Percentiles rank a stretch among this genome's conserved stretches.
phyloP scores from a whole-genome alignment of 106 monocot species.

The Agapanthus africanus region DNA sequence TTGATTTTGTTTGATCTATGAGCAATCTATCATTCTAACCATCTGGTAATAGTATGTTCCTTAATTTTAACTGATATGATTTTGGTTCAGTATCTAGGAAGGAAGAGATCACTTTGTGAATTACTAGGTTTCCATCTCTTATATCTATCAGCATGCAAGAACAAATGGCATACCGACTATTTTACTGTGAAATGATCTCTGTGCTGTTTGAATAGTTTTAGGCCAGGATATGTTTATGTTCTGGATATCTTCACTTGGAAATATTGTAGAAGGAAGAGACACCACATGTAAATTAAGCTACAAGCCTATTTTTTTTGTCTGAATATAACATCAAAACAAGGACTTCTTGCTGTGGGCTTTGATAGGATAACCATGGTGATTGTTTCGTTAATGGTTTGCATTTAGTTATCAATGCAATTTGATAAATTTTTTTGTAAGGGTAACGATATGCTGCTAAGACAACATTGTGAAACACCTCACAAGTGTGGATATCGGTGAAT shows the following conservation, averaged over 20 bases:
- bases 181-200: not conserved
- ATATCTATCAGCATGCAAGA: not conserved
- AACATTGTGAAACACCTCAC: not conserved
- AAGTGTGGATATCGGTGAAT: not conserved
- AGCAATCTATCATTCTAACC: not conserved
- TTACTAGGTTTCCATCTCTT: not conserved
- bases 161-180: not conserved
- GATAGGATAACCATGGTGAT: not conserved
- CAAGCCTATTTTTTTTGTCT: not conserved
- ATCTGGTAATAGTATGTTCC: not conserved
- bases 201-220: not conserved
- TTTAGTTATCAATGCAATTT: too few species aligned
- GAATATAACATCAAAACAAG: not conserved
- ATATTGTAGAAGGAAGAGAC: not conserved
- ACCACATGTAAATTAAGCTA: not conserved
- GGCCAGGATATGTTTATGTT: too few species aligned
- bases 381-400: not conserved
- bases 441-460: too few species aligned
- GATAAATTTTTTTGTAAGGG: too few species aligned
- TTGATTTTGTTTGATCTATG: not conserved
- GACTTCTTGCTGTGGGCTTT: not conserved
- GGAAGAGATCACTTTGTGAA: not conserved
- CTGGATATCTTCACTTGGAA: not conserved
- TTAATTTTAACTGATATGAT: not conserved
- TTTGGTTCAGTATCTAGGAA: not conserved